Percentiles rank a stretch among this genome's conserved stretches.
These are phyloP conservation scores for Podosphaera xanthii DNA, from an alignment of 2,329 filamentous ascomycete species.

Conservation along the genomic window DNA sequence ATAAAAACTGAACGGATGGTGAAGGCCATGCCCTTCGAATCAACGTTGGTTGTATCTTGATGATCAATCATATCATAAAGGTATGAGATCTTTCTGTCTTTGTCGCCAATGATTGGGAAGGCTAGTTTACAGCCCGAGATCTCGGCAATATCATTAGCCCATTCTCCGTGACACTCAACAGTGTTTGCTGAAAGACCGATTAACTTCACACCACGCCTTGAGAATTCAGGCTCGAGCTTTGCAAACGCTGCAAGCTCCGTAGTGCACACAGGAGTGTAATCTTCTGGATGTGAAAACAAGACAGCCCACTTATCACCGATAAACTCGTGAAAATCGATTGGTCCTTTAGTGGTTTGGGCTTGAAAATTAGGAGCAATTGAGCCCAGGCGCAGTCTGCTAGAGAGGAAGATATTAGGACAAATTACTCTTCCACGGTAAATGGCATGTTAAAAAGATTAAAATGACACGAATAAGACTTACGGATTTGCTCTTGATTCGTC, in stretches of 20 bases:
- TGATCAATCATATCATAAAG: constrained; percentile 68
- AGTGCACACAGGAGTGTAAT: constrained; percentile 90
- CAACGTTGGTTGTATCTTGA: constrained; percentile 62
- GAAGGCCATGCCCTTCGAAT: constrained; percentile 65
- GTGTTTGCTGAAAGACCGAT: constrained; percentile 80
- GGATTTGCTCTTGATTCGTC: constrained; percentile 7
- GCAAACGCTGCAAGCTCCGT: constrained; percentile 87
- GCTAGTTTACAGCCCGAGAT: constrained; percentile 44
- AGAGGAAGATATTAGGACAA: background rate
- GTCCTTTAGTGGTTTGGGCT: constrained; percentile 55
- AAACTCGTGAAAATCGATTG: constrained; percentile 67
- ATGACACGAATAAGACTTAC: constrained; percentile 3
- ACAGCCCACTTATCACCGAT: constrained; percentile 60
- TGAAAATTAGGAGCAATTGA: constrained; percentile 57
- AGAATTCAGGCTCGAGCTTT: constrained; percentile 71
- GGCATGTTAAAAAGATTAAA: background rate
- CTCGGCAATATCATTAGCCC: constrained; percentile 78
- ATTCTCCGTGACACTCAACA: constrained; percentile 59
- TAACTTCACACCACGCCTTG: constrained; percentile 70
- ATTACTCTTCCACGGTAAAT: background rate
- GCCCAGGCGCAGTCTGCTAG: constrained; percentile 36
- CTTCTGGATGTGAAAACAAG: constrained; percentile 67
- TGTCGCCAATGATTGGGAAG: constrained; percentile 68
- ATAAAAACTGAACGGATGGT: constrained; percentile 90
- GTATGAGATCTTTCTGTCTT: constrained; percentile 53